Evolutionary conservation across 805 yeast genomes (phyloP), one percentile per base, ranked within the genome.

Genomic region (Candida sakaeoensis): DNA sequence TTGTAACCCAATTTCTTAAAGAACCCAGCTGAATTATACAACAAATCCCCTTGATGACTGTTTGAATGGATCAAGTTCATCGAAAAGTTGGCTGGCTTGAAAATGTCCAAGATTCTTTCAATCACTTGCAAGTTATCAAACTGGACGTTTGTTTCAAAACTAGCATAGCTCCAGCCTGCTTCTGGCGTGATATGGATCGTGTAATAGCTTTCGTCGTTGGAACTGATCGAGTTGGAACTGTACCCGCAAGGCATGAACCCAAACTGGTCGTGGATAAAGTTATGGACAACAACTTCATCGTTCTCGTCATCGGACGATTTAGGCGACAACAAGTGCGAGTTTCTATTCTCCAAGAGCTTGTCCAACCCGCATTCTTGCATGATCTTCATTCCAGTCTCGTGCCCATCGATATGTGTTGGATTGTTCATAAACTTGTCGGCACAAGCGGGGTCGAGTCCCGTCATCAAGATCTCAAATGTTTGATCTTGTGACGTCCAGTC

Each of bases 121-220:
- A 86, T 60, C 8, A 87, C 79, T n/a, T 72, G 74, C 23, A 72
- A 55, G 51, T 82, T 76, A 46, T 70, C 62, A 37, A 68, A 68
- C 6, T 84, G 82, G 29, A 80, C 86, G 59, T 87, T 91, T 15
- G 96, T 80, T 59, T 93, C 98, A 60, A 93, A 93, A 8, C 95
- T 85, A 4, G 98, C 98, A 61, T 91, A 91, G 4, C 96, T 87
- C 88, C 95, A 91, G 26, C 91, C 95, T 16, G 70, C 58, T 58
- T 93, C 98, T 0, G 98, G 98, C 0, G 99, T 93, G 30, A 93
- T 85, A 58, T 93, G 98, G 43, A 90, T 70, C 7, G 97, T 91
- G 56, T 84, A 85, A 50, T 75, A 72, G 15, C 61, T 63, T 8
- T 60, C 68, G 15, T 47, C 45, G 30, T 71, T 75, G 33, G 77